phyloP scores from a whole-genome alignment of 1,284 basidiomycete species.

The Ustanciosporium gigantosporum region DNA sequence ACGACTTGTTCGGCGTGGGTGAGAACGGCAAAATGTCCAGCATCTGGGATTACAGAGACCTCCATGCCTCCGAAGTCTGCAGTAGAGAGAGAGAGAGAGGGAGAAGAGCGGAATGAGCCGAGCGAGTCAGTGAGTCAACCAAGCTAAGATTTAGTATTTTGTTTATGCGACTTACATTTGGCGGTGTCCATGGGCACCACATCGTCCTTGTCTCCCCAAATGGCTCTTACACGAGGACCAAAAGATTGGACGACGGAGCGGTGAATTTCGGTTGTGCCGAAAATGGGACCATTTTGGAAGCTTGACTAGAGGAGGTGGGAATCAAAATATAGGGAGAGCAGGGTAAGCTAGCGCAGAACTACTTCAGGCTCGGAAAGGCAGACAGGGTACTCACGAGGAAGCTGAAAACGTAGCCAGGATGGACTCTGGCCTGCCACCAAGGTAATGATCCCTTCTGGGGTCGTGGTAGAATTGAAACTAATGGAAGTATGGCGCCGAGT shows the following conservation, averaged over 20 bases:
- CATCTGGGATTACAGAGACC: slow-evolving; percentile 23
- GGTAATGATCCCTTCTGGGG: slow-evolving; percentile 24
- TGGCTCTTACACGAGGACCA: slow-evolving; percentile 13
- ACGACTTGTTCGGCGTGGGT: slow-evolving; percentile 31
- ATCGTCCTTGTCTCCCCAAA: slow-evolving; percentile 43
- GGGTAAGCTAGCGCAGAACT: neutral
- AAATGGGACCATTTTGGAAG: slow-evolving; percentile 32
- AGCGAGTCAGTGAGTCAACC: neutral
- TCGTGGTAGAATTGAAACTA: slow-evolving; percentile 29
- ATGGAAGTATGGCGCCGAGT: slow-evolving; percentile 10
- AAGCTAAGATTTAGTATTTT: too few species aligned
- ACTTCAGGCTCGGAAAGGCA: too few species aligned
- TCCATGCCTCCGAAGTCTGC: slow-evolving; percentile 37
- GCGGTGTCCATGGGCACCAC: slow-evolving; percentile 31
- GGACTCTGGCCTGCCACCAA: slow-evolving; percentile 35
- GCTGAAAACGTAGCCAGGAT: slow-evolving; percentile 33
- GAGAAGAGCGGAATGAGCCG: neutral
- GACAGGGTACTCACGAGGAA: slow-evolving; percentile 6
- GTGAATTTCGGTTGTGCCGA: slow-evolving; percentile 19
- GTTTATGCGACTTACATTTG: slow-evolving; percentile 23
- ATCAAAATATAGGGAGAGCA: neutral
- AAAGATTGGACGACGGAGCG: slow-evolving; percentile 14
- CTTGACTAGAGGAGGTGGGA: slow-evolving; percentile 8
- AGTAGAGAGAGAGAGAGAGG: too few species aligned
- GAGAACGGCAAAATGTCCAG: slow-evolving; percentile 23